Evolutionary conservation across 2,329 filamentous ascomycete species (phyloP).

Genomic region (Bipolaris sorokiniana): DNA sequence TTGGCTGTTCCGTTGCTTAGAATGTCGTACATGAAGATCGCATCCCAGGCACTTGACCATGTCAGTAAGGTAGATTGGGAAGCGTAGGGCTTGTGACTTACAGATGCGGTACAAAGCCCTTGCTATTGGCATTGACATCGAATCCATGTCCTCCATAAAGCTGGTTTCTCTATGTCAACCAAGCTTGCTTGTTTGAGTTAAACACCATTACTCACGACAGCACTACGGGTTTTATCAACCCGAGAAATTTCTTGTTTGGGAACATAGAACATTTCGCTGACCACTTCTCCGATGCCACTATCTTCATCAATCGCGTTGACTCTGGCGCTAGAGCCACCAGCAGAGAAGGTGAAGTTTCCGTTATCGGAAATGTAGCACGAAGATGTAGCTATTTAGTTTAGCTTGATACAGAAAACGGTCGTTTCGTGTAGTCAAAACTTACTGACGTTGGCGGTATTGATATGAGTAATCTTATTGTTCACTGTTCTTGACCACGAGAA

Average conservation of each 20-base stretch:
- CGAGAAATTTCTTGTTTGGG: not conserved
- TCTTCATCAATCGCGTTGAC: constrained; percentile 7
- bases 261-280: constrained; percentile 6
- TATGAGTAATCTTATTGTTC: constrained; percentile 6
- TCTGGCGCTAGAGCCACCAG: constrained; percentile 6
- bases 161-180: not conserved
- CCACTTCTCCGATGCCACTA: constrained; percentile 3
- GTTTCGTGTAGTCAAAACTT: not conserved
- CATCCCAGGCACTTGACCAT: constrained; percentile 1
- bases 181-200: too few species aligned
- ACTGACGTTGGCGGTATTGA: constrained; percentile 6
- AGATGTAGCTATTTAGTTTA: not conserved
- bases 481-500: constrained; percentile 6
- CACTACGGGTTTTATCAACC: constrained; percentile 2
- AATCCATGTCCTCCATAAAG: constrained; percentile 7
- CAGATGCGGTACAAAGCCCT: constrained; percentile 10
- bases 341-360: constrained; percentile 3
- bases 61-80: too few species aligned
- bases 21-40: constrained; percentile 9
- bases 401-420: too few species aligned
- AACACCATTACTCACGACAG: not conserved
- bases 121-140: constrained; percentile 5
- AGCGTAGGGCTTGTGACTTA: not conserved
- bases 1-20: constrained; percentile 4
- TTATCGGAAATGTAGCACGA: constrained; percentile 9